Evolutionary conservation across 2,329 filamentous ascomycete genomes (phyloP), one percentile per base, ranked within the genome.

Genomic region (Fusarium azukiicola): DNA sequence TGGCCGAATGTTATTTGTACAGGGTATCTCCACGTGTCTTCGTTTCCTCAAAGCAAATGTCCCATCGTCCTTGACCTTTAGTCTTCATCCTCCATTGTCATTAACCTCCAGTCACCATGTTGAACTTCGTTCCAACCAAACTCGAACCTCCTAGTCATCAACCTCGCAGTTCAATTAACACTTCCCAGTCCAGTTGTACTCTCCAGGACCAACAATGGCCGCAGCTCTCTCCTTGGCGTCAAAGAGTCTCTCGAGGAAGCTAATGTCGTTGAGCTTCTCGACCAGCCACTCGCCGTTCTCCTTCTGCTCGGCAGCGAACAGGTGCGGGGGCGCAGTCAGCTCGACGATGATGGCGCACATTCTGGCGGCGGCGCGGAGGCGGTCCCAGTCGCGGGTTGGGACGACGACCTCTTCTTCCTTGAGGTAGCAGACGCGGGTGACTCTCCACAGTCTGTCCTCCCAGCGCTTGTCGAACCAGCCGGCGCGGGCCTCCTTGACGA

Each of bases 381-480:
- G 80, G 3, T 75, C 72, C 81, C 81, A 86, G 21, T 86, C 76
- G 2, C 76, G 72, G 17, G 54, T 71, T 16, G 58, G 66, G 40
- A 86, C 72, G 6, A 81, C 81, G 12, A 52, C 72, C 46, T 81
- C 61, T 75, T 87, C 85, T 67, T 87, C 86, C 8, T 74, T 69
- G 9, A 84, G 36, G 23, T 80, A 85, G 9, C 84, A 69, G 23
- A 86, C 81, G 19, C 73, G 77, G 17, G 79, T 74, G 42, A 87
- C 75, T 23, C 71, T 79, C 4, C 42, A 46, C 5, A 84, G 77
- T 8, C 83, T 81, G 42, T 81, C 75, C 16, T 66, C 21, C 73
- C 81, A 84, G 27, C 72, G 52, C 69, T 82, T 74, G 12, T 72
- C 63, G 21, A 71, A 67, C 9, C 78, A 52, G 3, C 50, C 38